Percentiles rank a stretch among this genome's conserved stretches.
phyloP scores from a whole-genome alignment of 2,329 filamentous ascomycete genomes.

The Paracoccidioides lutzii region DNA sequence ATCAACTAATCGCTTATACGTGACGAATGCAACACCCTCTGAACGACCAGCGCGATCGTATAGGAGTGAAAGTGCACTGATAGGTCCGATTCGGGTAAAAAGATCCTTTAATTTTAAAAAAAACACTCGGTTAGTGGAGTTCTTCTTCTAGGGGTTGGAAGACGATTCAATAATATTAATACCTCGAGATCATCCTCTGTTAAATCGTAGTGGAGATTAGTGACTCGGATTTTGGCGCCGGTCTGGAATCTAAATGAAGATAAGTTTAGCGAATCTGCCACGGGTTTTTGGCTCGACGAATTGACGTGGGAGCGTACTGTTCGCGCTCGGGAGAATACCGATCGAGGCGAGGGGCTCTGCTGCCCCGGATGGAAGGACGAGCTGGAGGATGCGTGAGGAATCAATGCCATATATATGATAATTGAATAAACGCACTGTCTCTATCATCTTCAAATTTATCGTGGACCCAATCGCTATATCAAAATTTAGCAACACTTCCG shows the following conservation, averaged over 20 bases:
- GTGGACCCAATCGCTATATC: conserved; percentile 75
- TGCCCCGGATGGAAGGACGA: conserved; percentile 33
- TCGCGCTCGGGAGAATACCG: conserved; percentile 23
- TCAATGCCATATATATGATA: conserved; percentile 5
- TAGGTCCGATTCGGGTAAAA: conserved; percentile 63
- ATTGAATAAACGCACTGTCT: conserved; percentile 28
- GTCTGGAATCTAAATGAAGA: conserved; percentile 14
- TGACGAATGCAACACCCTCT: conserved; percentile 71
- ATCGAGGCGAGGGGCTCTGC: conserved; percentile 23
- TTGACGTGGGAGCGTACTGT: conserved; percentile 19
- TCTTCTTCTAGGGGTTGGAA: conserved; percentile 13
- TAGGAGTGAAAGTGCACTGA: conserved; percentile 54
- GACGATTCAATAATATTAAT: conserved; percentile 14
- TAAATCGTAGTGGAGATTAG: conserved; percentile 87
- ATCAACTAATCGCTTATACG: conserved; percentile 58
- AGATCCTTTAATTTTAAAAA: conserved; percentile 47
- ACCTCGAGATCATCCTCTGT: conserved; percentile 74
- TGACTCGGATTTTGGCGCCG: conserved; percentile 64
- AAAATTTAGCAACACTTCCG: background rate
- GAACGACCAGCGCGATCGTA: conserved; percentile 86
- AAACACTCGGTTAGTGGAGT: conserved; percentile 2
- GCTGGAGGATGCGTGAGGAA: conserved; percentile 19
- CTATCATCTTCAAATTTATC: conserved; percentile 72
- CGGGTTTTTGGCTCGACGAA: background rate
- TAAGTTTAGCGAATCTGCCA: background rate